Evolutionary conservation across 805 yeast genomes (phyloP).

Genomic region (Kluyveromyces siamensis): DNA sequence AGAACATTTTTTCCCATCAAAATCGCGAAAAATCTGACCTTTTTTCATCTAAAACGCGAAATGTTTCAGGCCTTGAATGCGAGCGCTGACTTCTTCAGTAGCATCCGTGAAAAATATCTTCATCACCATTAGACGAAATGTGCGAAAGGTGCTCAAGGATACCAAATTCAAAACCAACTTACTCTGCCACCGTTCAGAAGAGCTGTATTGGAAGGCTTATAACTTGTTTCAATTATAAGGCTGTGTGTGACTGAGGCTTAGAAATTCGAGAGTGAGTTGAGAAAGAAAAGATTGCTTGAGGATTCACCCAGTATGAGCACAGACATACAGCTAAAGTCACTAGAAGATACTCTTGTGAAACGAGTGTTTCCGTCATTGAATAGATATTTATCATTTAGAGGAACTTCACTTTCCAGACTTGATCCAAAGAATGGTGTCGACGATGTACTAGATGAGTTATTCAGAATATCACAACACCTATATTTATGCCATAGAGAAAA

Average conservation of each 20-base stretch:
- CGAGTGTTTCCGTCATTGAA: background rate
- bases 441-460: background rate
- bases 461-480: background rate
- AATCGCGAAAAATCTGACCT: background rate
- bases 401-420: background rate
- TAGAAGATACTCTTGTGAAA: background rate
- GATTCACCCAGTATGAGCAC: background rate
- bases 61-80: background rate
- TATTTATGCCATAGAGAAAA: background rate
- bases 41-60: background rate
- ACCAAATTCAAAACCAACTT: too few relatives aligned
- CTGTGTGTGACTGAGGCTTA: background rate
- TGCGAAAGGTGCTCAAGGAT: too few relatives aligned
- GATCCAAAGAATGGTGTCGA: constrained; percentile 4
- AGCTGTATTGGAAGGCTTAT: background rate
- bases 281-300: too few relatives aligned
- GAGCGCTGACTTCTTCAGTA: background rate
- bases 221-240: background rate
- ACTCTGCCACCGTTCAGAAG: too few relatives aligned
- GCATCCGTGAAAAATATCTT: background rate
- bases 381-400: background rate
- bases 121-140: too few relatives aligned
- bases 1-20: background rate
- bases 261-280: too few relatives aligned
- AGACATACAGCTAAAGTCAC: background rate